Conservation (phyloP, 148 eudicot genomes). For the Diospyros kaki region DNA sequence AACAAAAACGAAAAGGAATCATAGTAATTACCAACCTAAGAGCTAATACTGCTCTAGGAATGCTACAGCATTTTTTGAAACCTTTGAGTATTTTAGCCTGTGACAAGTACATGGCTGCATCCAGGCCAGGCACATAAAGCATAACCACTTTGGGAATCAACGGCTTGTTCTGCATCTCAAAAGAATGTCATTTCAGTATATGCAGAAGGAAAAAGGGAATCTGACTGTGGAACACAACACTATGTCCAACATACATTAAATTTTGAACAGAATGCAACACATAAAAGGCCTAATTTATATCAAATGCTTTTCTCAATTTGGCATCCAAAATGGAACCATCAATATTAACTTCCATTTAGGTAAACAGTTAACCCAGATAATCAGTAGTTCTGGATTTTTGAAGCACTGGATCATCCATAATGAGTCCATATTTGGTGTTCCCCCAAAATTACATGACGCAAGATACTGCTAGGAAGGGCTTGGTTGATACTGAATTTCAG, state of each 20-base stretch:
- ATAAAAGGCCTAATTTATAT: neutral
- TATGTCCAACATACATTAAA: neutral
- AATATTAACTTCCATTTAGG: neutral
- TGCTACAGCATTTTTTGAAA: constrained; percentile 74
- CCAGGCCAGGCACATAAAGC: constrained; percentile 94
- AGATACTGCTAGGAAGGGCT: neutral
- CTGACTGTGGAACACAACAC: neutral
- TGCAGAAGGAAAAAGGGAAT: neutral
- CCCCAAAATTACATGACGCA: neutral
- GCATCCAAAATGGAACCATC: neutral
- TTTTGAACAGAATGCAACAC: constrained; percentile 4
- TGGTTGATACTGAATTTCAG: neutral
- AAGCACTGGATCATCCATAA: neutral
- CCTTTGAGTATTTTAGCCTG: constrained; percentile 54
- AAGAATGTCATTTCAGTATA: constrained; percentile 9
- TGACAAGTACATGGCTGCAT: constrained; percentile 77
- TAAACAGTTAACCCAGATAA: neutral
- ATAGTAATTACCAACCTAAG: constrained; percentile 62
- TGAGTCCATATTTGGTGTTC: neutral
- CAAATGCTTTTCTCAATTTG: neutral
- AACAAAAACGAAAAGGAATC: neutral
- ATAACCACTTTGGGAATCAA: constrained; percentile 87
- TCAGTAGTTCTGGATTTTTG: neutral
- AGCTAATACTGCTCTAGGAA: constrained; percentile 81
- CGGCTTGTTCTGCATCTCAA: constrained; percentile 82